Evolutionary conservation across 306 rosid genomes (phyloP).

Genomic region (Ziziphus jujuba): DNA sequence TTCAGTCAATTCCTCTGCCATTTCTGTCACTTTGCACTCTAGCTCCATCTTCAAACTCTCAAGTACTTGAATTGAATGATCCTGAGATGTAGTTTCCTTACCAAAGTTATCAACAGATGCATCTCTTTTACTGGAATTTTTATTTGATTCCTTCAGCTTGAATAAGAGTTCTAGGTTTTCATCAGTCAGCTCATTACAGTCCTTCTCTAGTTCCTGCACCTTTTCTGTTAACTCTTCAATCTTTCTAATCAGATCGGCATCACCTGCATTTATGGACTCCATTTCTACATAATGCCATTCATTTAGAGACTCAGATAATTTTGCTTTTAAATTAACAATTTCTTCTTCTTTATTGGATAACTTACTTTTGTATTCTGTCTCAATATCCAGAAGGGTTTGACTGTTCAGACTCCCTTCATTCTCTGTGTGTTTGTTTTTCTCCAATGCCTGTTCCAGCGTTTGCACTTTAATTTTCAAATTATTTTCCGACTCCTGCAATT

Average conservation of each 20-base stretch:
- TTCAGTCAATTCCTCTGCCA: conserved; percentile 34
- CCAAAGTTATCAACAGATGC: conserved; percentile 22
- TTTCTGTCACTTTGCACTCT: conserved; percentile 29
- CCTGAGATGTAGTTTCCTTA: conserved; percentile 27
- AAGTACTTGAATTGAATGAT: conserved; percentile 17
- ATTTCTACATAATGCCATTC: conserved; percentile 39
- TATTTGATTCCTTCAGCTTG: conserved; percentile 79
- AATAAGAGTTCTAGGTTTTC: conserved; percentile 87
- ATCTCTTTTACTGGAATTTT: conserved; percentile 32
- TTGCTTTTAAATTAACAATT: conserved; percentile 41
- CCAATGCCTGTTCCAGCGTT: conserved; percentile 55
- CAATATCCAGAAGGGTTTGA: conserved; percentile 37
- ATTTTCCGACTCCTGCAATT: conserved; percentile 64
- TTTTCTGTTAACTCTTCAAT: conserved; percentile 65
- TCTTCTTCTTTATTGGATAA: conserved; percentile 55
- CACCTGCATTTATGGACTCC: conserved; percentile 38
- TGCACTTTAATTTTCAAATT: conserved; percentile 50
- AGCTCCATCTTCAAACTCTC: conserved; percentile 33
- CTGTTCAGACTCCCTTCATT: conserved; percentile 33
- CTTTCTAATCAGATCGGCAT: conserved; percentile 53
- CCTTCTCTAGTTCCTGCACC: conserved; percentile 84
- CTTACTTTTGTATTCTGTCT: conserved; percentile 42
- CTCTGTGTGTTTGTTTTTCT: conserved; percentile 43
- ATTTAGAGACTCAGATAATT: conserved; percentile 42
- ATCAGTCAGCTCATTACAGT: conserved; percentile 89